Percentiles rank a stretch among this genome's conserved stretches.
Conservation (phyloP, 768 basidiomycete species). For the Paxillus rubicundulus region DNA sequence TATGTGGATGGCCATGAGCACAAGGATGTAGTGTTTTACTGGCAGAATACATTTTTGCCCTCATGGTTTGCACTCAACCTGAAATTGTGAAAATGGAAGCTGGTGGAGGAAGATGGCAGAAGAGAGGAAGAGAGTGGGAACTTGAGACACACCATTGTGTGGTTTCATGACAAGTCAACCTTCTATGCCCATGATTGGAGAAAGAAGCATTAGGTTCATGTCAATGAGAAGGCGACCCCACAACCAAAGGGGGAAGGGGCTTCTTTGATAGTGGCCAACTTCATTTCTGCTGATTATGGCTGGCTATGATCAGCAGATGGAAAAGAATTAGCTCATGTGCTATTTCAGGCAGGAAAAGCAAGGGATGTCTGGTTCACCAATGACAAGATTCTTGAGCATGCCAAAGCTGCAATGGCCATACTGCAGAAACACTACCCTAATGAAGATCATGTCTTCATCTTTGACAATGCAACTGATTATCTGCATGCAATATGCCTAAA, state of each 20-base stretch:
- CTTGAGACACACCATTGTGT: too few relatives aligned
- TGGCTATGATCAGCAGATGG: neutral
- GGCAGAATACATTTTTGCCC: too few relatives aligned
- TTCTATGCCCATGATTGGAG: too few relatives aligned
- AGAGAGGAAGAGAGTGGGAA: too few relatives aligned
- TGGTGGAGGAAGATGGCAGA: too few relatives aligned
- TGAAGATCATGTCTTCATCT: conserved; percentile 10
- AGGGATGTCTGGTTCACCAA: neutral
- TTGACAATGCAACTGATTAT: conserved; percentile 30
- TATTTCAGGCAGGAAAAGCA: neutral
- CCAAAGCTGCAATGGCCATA: conserved; percentile 19
- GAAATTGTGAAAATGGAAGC: too few relatives aligned
- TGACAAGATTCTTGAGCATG: conserved; percentile 16
- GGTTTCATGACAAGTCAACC: too few relatives aligned
- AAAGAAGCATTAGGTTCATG: too few relatives aligned
- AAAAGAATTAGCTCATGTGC: neutral
- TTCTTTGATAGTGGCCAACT: conserved; percentile 2
- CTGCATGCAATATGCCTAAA: conserved; percentile 23
- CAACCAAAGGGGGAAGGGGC: neutral
- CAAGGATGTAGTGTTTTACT: too few relatives aligned
- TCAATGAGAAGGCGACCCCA: neutral
- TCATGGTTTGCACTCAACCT: too few relatives aligned
- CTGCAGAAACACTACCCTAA: conserved; percentile 20
- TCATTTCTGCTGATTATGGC: conserved; percentile 1
- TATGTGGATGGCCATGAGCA: too few relatives aligned